These are phyloP conservation scores for Craterostigma plantagineum DNA, from an alignment of 257 asterid species.

Conservation along the genomic window DNA sequence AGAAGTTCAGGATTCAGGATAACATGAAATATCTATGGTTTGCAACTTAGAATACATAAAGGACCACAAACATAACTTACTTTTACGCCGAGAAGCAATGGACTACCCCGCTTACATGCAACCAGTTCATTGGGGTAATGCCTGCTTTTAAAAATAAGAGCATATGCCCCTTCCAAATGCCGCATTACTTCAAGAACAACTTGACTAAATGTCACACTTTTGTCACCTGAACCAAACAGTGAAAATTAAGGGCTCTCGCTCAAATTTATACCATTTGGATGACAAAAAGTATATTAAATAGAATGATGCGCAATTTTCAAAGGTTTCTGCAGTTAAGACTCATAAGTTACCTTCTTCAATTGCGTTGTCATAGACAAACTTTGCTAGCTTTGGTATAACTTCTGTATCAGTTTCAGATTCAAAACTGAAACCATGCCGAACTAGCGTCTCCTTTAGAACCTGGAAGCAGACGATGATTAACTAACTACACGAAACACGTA, in stretches of 20 bases:
- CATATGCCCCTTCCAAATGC: slow-evolving; percentile 99
- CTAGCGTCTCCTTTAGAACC: slow-evolving; percentile 82
- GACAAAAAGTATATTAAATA: too few species aligned
- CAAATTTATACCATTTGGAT: too few species aligned
- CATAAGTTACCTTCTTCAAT: slow-evolving; percentile 61
- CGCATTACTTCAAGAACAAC: slow-evolving; percentile 96
- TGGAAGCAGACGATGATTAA: slow-evolving; percentile 9
- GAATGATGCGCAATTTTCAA: too few species aligned
- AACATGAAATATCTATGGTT: too few species aligned
- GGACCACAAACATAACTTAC: slow-evolving; percentile 26
- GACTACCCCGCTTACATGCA: slow-evolving; percentile 99
- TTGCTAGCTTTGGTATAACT: slow-evolving; percentile 98
- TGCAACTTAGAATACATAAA: neutral
- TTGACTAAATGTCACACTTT: slow-evolving; percentile 74
- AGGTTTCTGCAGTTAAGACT: neutral
- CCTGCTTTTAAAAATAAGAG: slow-evolving; percentile 81
- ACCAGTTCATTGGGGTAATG: slow-evolving; percentile 90
- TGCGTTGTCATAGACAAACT: slow-evolving; percentile 75
- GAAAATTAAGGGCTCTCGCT: slow-evolving; percentile 4
- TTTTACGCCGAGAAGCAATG: slow-evolving; percentile 92
- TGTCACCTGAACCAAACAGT: slow-evolving; percentile 39
- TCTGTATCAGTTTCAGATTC: slow-evolving; percentile 96
- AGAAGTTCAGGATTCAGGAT: too few species aligned
- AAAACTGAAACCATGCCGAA: slow-evolving; percentile 86
- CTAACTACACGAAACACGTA: neutral